A percentile compares a stretch with the other conserved stretches of the same genome.
phyloP scores from a whole-genome alignment of 768 basidiomycete genomes.

The Boletellus ananas region DNA sequence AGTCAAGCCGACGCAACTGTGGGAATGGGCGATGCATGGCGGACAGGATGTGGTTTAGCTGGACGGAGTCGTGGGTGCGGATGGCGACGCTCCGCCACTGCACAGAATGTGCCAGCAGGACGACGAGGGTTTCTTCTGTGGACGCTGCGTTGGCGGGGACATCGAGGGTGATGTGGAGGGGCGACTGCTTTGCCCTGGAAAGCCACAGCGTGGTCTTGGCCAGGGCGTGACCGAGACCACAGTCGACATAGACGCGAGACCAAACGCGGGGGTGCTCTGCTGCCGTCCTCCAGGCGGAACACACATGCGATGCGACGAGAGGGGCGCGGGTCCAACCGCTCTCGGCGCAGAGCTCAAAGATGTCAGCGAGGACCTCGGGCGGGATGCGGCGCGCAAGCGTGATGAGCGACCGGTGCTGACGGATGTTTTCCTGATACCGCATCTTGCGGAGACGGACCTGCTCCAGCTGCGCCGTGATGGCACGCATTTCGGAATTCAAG shows the following conservation, averaged over 20 bases:
- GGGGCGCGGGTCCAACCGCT: slow-evolving; percentile 54
- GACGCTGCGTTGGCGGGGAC: slow-evolving; percentile 29
- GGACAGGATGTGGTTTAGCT: slow-evolving; percentile 39
- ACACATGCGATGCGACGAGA: slow-evolving; percentile 54
- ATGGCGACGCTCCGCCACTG: slow-evolving; percentile 47
- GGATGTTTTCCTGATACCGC: slow-evolving; percentile 41
- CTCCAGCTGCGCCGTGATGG: slow-evolving; percentile 37
- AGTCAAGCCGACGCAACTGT: slow-evolving; percentile 34
- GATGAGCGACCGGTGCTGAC: slow-evolving; percentile 42
- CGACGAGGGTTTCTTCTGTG: slow-evolving; percentile 34
- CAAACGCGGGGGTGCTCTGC: slow-evolving; percentile 50
- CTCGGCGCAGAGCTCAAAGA: slow-evolving; percentile 50
- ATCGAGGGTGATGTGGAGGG: slow-evolving; percentile 45
- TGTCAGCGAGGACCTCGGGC: slow-evolving; percentile 48
- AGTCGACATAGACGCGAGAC: slow-evolving; percentile 53
- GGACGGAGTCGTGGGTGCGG: slow-evolving; percentile 34
- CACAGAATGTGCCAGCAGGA: slow-evolving; percentile 36
- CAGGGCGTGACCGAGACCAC: slow-evolving; percentile 40
- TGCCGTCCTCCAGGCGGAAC: slow-evolving; percentile 55
- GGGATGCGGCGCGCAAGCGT: slow-evolving; percentile 57
- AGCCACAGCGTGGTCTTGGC: slow-evolving; percentile 50
- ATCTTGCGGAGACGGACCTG: slow-evolving; percentile 41
- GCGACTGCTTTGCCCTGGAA: slow-evolving; percentile 39
- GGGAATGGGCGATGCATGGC: slow-evolving; percentile 36
- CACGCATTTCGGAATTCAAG: slow-evolving; percentile 43